These are phyloP conservation scores for Citeromyces nyonsensis DNA, from an alignment of 805 yeast genomes.

Conservation along the genomic window DNA sequence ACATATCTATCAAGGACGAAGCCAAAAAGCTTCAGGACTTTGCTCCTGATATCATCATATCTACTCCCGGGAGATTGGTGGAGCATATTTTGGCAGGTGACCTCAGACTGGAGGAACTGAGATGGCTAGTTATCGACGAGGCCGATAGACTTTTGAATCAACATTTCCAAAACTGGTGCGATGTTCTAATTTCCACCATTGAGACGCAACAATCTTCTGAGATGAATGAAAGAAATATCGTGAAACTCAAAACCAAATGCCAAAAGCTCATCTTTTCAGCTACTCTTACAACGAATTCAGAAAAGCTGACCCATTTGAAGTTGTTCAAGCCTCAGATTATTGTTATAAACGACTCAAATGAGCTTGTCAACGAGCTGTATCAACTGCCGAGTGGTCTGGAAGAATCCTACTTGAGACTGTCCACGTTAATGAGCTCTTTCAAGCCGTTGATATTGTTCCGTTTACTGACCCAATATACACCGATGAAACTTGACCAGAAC, in stretches of 20 bases:
- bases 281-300: conserved; percentile 87
- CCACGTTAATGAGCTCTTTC: conserved; percentile 17
- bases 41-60: conserved; percentile 48
- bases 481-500: conserved; percentile 9
- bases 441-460: conserved; percentile 68
- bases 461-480: conserved; percentile 20
- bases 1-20: conserved; percentile 45
- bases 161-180: conserved; percentile 87
- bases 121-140: conserved; percentile 62
- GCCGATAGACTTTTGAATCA: conserved; percentile 78
- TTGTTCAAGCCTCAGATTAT: conserved; percentile 60
- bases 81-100: conserved; percentile 38
- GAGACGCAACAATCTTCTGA: conserved; percentile 6
- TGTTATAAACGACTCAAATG: conserved; percentile 46
- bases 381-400: conserved; percentile 38
- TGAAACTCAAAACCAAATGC: conserved; percentile 10
- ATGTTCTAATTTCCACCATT: conserved; percentile 26
- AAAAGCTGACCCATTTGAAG: conserved; percentile 59
- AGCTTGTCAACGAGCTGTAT: conserved; percentile 36
- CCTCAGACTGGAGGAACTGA: conserved; percentile 34
- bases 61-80: conserved; percentile 76
- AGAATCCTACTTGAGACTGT: conserved; percentile 13
- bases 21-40: conserved; percentile 21
- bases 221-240: conserved; percentile 9
- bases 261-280: conserved; percentile 77